Base-by-base conservation (phyloP, 129 eudicot genomes). In the Lonicera japonica region DNA sequence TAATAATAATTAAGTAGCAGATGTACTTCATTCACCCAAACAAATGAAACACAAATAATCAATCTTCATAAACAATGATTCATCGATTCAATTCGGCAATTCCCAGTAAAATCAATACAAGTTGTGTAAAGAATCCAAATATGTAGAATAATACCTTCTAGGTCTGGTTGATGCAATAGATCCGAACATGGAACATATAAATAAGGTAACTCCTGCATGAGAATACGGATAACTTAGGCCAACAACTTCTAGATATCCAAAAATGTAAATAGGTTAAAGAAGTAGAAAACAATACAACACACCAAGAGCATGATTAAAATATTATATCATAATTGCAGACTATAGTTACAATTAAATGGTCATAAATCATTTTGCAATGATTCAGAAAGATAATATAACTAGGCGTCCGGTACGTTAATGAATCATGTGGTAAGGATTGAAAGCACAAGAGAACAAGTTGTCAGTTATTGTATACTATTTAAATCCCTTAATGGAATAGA, bases 181-280 rank as follows among this genome's bases (percentile, higher is more conserved):
- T 88, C 95, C 8, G 89, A 74, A 66, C 92, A 85, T 7, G 99
- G 92, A 65, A 94, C 67, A 43, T 94, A 94, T 50, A 94, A 78
- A 73, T 94, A 94, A 9, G 96, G 99, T 40, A 94, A 78, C 64
- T 81, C 96, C 99, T 94, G 88, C 81, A 83, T n/a, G 15, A 63
- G 17, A 48, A 70, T 58, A 70, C 60, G 67, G 53, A 73, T 56
- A 58, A 19, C 18, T 62, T 36, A 54, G 25, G 56, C 29, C 11
- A 29, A 58, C 17, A 66, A 61, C 57, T 17, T 19, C 18, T 60
- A 56, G 22, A 63, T 11, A 71, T 38, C 29, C 16, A 24, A 40
- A 43, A 63, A 62, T 11, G 14, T 58, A 24, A 54, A 40, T 45
- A 13, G 24, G 53, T 25, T 12, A 22, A 17, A 51, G 64, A 71